These are phyloP conservation scores for Lactarius akahatsu DNA, from an alignment of 768 basidiomycete species.

Conservation along the genomic window DNA sequence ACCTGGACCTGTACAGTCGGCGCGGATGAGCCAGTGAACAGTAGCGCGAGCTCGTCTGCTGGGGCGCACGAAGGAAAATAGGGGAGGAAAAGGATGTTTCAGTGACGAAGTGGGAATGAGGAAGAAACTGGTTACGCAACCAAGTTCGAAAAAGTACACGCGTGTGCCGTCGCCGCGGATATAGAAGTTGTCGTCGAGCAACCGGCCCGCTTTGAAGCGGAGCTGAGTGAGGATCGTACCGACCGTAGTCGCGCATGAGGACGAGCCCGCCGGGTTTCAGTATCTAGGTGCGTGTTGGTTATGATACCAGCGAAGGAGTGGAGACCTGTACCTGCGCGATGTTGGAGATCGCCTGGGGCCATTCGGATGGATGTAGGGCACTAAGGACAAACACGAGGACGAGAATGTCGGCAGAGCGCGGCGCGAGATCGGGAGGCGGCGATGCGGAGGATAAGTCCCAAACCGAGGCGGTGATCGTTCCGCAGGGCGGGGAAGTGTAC, in stretches of 20 bases:
- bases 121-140: slow-evolving; percentile 39
- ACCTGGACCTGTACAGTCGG: slow-evolving; percentile 35
- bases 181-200: slow-evolving; percentile 94
- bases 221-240: slow-evolving; percentile 94
- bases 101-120: neutral
- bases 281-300: slow-evolving; percentile 48
- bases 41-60: slow-evolving; percentile 71
- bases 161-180: slow-evolving; percentile 96
- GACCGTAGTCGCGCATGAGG: slow-evolving; percentile 90
- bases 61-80: neutral
- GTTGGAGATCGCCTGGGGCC: slow-evolving; percentile 79
- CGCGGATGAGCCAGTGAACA: slow-evolving; percentile 68
- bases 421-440: slow-evolving; percentile 62
- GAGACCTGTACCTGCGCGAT: slow-evolving; percentile 58
- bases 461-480: slow-evolving; percentile 73
- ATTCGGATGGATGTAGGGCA: slow-evolving; percentile 91
- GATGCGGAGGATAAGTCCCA: slow-evolving; percentile 83
- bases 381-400: slow-evolving; percentile 94
- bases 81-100: neutral
- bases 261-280: slow-evolving; percentile 87
- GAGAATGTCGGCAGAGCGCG: slow-evolving; percentile 78
- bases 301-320: slow-evolving; percentile 8
- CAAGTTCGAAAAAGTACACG: slow-evolving; percentile 94
- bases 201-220: slow-evolving; percentile 82
- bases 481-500: slow-evolving; percentile 64